Evolutionary conservation across 2,329 filamentous ascomycete species (phyloP), one percentile per base, ranked within the genome.

Genomic region (Colletotrichum magnum): DNA sequence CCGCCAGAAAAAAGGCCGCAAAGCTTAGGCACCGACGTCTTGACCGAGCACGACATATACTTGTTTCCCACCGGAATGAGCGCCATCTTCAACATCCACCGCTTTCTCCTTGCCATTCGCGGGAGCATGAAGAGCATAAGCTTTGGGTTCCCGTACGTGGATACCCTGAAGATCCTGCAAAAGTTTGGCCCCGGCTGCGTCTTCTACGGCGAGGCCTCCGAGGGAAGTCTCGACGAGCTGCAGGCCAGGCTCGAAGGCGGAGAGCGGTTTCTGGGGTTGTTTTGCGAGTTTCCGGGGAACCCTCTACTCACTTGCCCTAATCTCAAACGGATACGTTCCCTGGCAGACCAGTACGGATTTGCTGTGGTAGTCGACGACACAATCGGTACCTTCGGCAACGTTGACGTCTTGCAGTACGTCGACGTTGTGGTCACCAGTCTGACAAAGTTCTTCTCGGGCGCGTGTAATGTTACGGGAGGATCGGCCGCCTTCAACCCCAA

Each of bases 391-490:
- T 97, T 98, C 78, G 90, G 96, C 77, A 99, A 98, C 78, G 91
- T 98, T 75, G 94, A 98, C 77, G 94, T 98, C 4, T 87, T 98
- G 5, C 93, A 92, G 2, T 92, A 92, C 77, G 93, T 94, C 67
- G 96, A 99, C 80, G 86, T 98, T 16, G 93, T 98, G 5, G 95
- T 97, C 68, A 97, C 93, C 84, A 97, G 94, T 77, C 85, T 99
- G 68, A 98, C 96, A 56, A 99, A 99, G 80, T 92, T 98, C 63
- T 99, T 99, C 83, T 97, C 94, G 64, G 96, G 96, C 59, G 95
- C 97, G 80, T 95, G 94, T 79, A 98, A 99, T 79, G 96, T 99
- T 73, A 98, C 98, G 95, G 96, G 95, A 68, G 96, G 96, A 64
- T 92, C 91, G 72, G 82, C 86, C 52, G 87, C 91, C 60, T 77